phyloP scores from a whole-genome alignment of 768 basidiomycete species.

The Pisolithus tinctorius region DNA sequence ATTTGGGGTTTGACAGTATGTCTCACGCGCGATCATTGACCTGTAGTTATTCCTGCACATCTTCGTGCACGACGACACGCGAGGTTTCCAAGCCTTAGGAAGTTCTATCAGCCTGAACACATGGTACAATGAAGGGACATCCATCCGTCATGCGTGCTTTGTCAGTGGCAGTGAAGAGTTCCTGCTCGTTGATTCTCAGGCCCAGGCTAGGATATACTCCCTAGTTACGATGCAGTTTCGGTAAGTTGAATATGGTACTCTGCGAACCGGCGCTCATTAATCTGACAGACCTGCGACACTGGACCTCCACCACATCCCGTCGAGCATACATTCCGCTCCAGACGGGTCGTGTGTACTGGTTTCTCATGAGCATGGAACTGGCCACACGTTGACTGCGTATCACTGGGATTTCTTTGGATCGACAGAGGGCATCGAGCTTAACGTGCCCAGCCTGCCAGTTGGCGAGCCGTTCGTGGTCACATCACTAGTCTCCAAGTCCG shows the following conservation, averaged over 20 bases:
- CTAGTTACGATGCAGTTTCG: constrained; percentile 42
- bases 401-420: constrained; percentile 51
- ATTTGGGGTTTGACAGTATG: neutral
- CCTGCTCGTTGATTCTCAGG: constrained; percentile 35
- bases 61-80: constrained; percentile 40
- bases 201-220: constrained; percentile 40
- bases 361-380: constrained; percentile 13
- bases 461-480: constrained; percentile 28
- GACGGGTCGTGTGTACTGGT: constrained; percentile 44
- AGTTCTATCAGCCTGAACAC: constrained; percentile 30
- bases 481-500: constrained; percentile 34
- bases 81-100: constrained; percentile 33
- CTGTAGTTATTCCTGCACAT: constrained; percentile 32
- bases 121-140: constrained; percentile 32
- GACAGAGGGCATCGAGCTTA: constrained; percentile 30
- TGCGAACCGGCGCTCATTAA: neutral
- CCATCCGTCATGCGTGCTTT: constrained; percentile 33
- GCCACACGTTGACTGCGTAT: constrained; percentile 28
- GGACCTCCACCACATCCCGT: constrained; percentile 26
- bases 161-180: constrained; percentile 42
- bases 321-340: constrained; percentile 33
- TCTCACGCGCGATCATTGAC: neutral
- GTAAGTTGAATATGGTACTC: constrained; percentile 19
- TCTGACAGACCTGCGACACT: constrained; percentile 34
- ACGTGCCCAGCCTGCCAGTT: constrained; percentile 20